A percentile compares a stretch with the other conserved stretches of the same genome.
Conservation (phyloP, 2,329 filamentous ascomycete genomes). For the Nakataea oryzae region DNA sequence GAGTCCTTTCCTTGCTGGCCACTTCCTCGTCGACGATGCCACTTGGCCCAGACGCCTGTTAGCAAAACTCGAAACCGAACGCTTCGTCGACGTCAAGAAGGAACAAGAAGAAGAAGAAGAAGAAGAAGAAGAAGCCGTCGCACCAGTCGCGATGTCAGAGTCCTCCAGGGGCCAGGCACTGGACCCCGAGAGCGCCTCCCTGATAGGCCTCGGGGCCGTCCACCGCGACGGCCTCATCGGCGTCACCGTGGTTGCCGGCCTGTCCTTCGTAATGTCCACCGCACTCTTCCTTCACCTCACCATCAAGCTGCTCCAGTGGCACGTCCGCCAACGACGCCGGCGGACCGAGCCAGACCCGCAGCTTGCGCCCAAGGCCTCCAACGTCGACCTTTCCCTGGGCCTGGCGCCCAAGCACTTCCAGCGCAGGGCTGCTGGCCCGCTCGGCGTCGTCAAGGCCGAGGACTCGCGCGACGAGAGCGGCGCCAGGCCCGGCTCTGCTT, state of each 20-base stretch:
- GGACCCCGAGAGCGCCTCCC: slow-evolving; percentile 7
- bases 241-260: slow-evolving; percentile 12
- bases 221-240: slow-evolving; percentile 14
- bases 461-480: not conserved
- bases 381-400: slow-evolving; percentile 16
- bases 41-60: not conserved
- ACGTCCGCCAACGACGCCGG: slow-evolving; percentile 6
- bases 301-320: slow-evolving; percentile 17
- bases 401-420: slow-evolving; percentile 15
- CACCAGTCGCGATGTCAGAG: no score
- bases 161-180: not conserved
- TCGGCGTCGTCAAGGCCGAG: not conserved
- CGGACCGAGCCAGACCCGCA: not conserved
- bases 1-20: no score
- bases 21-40: not conserved
- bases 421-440: not conserved
- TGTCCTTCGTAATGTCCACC: slow-evolving; percentile 14
- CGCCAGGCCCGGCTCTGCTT: not conserved
- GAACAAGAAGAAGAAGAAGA: no score
- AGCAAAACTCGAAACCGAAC: not conserved
- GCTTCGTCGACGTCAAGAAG: not conserved
- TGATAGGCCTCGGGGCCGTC: slow-evolving; percentile 11
- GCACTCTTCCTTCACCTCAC: slow-evolving; percentile 16
- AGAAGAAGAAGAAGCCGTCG: no score
- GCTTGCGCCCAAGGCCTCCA: not conserved